Base-by-base conservation (phyloP, 805 yeast genomes). In the Huiozyma sinensis region DNA sequence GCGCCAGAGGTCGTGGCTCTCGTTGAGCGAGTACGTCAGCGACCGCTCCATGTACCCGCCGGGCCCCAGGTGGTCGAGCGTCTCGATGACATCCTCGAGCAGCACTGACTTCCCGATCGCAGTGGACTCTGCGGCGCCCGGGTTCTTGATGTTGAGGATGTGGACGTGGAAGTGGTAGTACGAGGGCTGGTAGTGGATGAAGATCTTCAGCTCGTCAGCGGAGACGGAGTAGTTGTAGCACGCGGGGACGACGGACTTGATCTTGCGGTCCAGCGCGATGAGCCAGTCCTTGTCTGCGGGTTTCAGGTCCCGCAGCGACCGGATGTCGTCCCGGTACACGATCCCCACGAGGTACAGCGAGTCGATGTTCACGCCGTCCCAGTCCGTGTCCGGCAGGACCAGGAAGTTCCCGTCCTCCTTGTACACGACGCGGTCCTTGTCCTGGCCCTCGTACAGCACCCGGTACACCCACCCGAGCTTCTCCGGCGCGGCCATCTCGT, bases 91-190 rank as follows among this genome's bases (percentile, higher is more conserved):
- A 47, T 85, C 95, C 46, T 85, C 94, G 38, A 92, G 63, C 28
- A 88, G 64, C 17, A 86, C 70, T 1, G 97, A 95, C 54, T 83
- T 83, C 2, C 97, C 97, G 2, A 73, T 75, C 6, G 76, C 63
- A 54, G 84, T 72, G 39, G 94, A 77, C 50, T 73, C 72, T 39
- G 87, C 79, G 44, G 81, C 54, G 24, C 24, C 24, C 1, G 92
- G 85, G 52, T 84, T 84, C 13, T 64, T 70, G 6, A 83, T 70
- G 54, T 84, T 82, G 13, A 87, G 95, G 12, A 86, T 81, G 60
- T 92, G 98, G 12, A 92, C 73, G 59, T 92, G 98, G 69, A 92
- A 82, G 57, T 92, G 97, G 58, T 92, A 92, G 61, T 90, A 92
- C 0, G 95, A 83, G 0, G 98, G 98, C 52, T 89, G 97, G 62